phyloP scores from a whole-genome alignment of 2,329 filamentous ascomycete genomes.

The Arachnomyces sp. region DNA sequence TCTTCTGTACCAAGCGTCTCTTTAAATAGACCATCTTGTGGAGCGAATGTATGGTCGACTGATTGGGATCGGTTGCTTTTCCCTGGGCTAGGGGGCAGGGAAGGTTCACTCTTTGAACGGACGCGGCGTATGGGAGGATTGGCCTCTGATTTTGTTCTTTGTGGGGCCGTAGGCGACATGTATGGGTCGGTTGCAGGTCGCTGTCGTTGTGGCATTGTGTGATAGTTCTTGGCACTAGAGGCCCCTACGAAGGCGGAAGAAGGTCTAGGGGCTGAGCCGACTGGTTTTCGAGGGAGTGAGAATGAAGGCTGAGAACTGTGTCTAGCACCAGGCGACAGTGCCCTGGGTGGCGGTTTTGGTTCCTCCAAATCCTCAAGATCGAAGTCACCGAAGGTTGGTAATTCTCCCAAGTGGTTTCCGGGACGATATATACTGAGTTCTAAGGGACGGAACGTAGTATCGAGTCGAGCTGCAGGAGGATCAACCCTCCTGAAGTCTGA shows the following conservation, averaged over 20 bases:
- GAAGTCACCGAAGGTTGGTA: conserved; percentile 36
- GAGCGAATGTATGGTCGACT: conserved; percentile 17
- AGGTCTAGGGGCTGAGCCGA: conserved; percentile 24
- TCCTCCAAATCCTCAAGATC: conserved; percentile 23
- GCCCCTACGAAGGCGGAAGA: conserved; percentile 13
- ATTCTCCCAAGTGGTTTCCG: conserved; percentile 36
- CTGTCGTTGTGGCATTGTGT: conserved; percentile 10
- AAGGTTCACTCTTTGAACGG: conserved; percentile 5
- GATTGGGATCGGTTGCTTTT: conserved; percentile 17
- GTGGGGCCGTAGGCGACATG: background rate
- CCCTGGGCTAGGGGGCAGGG: conserved; percentile 13
- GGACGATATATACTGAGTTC: conserved; percentile 40
- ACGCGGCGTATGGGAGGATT: background rate
- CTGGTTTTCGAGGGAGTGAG: conserved; percentile 29
- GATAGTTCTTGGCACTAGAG: conserved; percentile 4
- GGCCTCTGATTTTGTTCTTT: background rate
- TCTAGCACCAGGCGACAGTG: conserved; percentile 19
- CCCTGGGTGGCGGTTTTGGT: conserved; percentile 26
- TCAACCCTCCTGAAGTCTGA: conserved; percentile 34
- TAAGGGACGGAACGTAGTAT: conserved; percentile 31
- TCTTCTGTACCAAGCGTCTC: conserved; percentile 11
- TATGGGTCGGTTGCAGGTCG: conserved; percentile 6
- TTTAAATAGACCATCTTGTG: background rate
- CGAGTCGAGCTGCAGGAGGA: conserved; percentile 11
- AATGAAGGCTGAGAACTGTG: conserved; percentile 18